Conservation (phyloP, 2,329 filamentous ascomycete species). For the Epichloe sp. region DNA sequence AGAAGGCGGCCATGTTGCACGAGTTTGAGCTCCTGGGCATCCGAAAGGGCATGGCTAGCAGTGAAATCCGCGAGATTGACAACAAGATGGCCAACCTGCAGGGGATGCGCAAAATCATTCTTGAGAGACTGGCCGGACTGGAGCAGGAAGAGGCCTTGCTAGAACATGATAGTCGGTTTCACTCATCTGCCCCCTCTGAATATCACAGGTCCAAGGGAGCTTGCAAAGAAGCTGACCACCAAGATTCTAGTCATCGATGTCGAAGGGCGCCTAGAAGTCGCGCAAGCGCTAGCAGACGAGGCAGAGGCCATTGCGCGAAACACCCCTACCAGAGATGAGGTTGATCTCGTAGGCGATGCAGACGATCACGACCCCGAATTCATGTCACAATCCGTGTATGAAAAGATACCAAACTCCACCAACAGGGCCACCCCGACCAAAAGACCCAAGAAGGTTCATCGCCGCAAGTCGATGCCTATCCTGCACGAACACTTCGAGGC, state of each 20-base stretch:
- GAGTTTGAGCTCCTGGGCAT: constrained; percentile 82
- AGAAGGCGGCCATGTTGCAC: constrained; percentile 68
- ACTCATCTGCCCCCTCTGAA: not conserved
- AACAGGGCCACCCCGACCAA: constrained; percentile 31
- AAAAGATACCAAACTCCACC: constrained; percentile 59
- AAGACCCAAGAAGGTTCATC: constrained; percentile 40
- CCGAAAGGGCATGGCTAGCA: constrained; percentile 93
- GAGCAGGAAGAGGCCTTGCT: constrained; percentile 85
- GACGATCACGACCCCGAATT: constrained; percentile 46
- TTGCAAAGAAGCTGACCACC: not conserved
- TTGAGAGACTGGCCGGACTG: constrained; percentile 72
- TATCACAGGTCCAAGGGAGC: not conserved
- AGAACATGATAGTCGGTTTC: constrained; percentile 69
- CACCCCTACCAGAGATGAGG: constrained; percentile 38
- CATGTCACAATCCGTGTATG: constrained; percentile 97
- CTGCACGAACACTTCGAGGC: constrained; percentile 91
- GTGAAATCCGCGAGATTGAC: constrained; percentile 92
- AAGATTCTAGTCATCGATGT: constrained; percentile 42
- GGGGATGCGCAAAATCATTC: constrained; percentile 81
- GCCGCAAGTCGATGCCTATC: constrained; percentile 81
- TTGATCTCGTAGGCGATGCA: constrained; percentile 37
- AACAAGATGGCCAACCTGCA: constrained; percentile 90
- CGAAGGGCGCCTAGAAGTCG: constrained; percentile 48
- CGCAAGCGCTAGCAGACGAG: constrained; percentile 45
- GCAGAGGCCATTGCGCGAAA: constrained; percentile 41